phyloP scores from a whole-genome alignment of 2,329 filamentous ascomycete genomes.

The Calonectria montana region DNA sequence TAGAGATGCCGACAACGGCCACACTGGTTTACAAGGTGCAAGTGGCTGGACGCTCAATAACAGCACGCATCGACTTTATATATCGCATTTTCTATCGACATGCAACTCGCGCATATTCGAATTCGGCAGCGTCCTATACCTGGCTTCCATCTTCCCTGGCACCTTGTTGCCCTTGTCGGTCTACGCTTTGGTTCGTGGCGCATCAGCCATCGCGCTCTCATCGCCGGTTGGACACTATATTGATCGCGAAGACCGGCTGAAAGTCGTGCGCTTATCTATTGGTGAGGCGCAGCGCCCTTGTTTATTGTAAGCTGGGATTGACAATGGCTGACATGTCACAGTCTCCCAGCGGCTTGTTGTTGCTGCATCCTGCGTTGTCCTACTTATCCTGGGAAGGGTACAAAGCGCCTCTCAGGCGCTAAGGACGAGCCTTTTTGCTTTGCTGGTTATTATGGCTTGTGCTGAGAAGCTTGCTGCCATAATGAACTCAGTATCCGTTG shows the following conservation, averaged over 20 bases:
- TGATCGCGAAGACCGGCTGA: slow-evolving; percentile 64
- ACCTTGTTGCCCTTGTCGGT: slow-evolving; percentile 75
- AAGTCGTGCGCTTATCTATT: slow-evolving; percentile 63
- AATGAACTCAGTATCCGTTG: slow-evolving; percentile 75
- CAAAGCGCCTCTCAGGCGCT: slow-evolving; percentile 12
- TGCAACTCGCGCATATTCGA: slow-evolving; percentile 75
- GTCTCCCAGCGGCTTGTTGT: slow-evolving; percentile 57
- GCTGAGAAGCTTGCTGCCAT: slow-evolving; percentile 75
- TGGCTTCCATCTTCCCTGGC: slow-evolving; percentile 64
- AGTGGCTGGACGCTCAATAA: slow-evolving; percentile 29
- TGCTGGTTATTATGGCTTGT: slow-evolving; percentile 67
- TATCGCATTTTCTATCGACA: slow-evolving; percentile 71
- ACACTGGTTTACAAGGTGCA: background rate
- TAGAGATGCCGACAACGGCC: background rate
- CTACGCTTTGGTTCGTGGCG: slow-evolving; percentile 73
- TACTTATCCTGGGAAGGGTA: slow-evolving; percentile 47
- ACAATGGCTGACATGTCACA: slow-evolving; percentile 26
- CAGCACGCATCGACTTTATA: slow-evolving; percentile 57
- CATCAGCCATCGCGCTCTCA: slow-evolving; percentile 68
- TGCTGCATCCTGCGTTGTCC: slow-evolving; percentile 58
- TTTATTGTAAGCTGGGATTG: background rate
- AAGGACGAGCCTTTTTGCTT: slow-evolving; percentile 44
- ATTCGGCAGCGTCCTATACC: slow-evolving; percentile 70
- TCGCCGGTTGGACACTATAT: slow-evolving; percentile 69
- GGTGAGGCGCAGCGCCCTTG: slow-evolving; percentile 28